Conservation (phyloP, 495 filamentous ascomycete species). For the Tuber brumale region DNA sequence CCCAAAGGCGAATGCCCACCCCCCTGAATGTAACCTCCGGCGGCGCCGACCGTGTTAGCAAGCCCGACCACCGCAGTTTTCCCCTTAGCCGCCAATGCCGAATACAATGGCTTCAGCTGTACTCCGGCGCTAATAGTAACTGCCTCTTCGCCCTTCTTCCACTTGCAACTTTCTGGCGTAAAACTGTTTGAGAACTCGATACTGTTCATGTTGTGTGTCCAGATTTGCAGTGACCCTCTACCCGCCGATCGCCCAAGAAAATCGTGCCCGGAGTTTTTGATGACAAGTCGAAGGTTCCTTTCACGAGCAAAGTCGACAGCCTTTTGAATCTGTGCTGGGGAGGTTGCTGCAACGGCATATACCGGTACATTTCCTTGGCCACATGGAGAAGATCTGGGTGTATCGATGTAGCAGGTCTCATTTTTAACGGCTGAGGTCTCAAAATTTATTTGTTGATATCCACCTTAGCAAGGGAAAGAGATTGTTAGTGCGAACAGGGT, state of each 20-base stretch:
- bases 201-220: conserved; percentile 47
- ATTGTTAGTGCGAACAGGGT: conserved; percentile 8
- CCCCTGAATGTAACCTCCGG: conserved; percentile 43
- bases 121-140: conserved; percentile 40
- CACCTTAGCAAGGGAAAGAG: conserved; percentile 15
- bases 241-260: conserved; percentile 35
- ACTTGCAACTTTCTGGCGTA: conserved; percentile 22
- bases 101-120: conserved; percentile 33
- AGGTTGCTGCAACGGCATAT: conserved; percentile 38
- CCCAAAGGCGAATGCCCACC: conserved; percentile 42
- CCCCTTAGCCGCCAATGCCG: conserved; percentile 21
- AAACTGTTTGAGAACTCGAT: conserved; percentile 42
- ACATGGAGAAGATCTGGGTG: conserved; percentile 24
- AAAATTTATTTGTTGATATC: conserved; percentile 28
- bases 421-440: conserved; percentile 29
- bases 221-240: conserved; percentile 50
- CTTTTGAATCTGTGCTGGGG: conserved; percentile 37
- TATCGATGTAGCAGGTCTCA: conserved; percentile 37
- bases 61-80: conserved; percentile 39
- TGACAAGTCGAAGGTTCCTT: conserved; percentile 37
- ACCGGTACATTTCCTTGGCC: conserved; percentile 38
- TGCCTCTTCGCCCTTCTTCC: conserved; percentile 14
- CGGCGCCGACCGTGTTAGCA: conserved; percentile 42
- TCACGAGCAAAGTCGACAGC: conserved; percentile 40
- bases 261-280: conserved; percentile 44